Evolutionary conservation across 352 stramenopile genomes (phyloP).

Genomic region (Pythium dissotocum): DNA sequence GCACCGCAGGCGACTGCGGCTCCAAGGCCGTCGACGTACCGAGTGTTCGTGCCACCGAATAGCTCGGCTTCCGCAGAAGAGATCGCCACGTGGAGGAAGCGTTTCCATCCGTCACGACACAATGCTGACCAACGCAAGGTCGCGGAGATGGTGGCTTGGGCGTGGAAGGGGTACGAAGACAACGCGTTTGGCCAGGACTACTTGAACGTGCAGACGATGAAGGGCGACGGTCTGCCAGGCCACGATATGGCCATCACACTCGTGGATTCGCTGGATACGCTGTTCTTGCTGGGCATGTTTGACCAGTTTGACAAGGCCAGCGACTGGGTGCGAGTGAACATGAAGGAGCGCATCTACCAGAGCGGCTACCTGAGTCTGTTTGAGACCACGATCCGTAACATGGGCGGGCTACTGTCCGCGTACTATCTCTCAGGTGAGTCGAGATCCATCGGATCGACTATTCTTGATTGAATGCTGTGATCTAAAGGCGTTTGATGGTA

Average conservation of each 20-base stretch:
- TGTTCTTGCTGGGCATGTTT: slow-evolving; percentile 77
- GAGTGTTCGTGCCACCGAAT: slow-evolving; percentile 31
- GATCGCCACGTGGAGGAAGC: slow-evolving; percentile 37
- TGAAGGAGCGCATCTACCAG: slow-evolving; percentile 70
- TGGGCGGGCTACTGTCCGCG: slow-evolving; percentile 70
- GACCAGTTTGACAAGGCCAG: slow-evolving; percentile 74
- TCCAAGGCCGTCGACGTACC: neutral
- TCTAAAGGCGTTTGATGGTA: neutral
- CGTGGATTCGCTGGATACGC: slow-evolving; percentile 76
- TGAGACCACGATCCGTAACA: slow-evolving; percentile 77
- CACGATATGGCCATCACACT: slow-evolving; percentile 83
- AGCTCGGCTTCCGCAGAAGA: slow-evolving; percentile 32
- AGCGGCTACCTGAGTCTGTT: slow-evolving; percentile 71
- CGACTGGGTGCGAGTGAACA: slow-evolving; percentile 62
- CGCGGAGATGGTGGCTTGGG: slow-evolving; percentile 67
- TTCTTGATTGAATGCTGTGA: too few relatives aligned
- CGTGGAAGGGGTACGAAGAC: slow-evolving; percentile 76
- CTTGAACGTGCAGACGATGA: slow-evolving; percentile 65
- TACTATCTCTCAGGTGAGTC: slow-evolving; percentile 63
- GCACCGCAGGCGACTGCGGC: neutral
- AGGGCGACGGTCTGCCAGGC: slow-evolving; percentile 46
- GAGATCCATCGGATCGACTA: too few relatives aligned
- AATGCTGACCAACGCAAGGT: slow-evolving; percentile 62
- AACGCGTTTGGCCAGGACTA: slow-evolving; percentile 75
- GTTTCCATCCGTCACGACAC: slow-evolving; percentile 51